Evolutionary conservation across 768 basidiomycete genomes (phyloP), one percentile per base, ranked within the genome.

Genomic region (Lactifluus hygrophoroides): DNA sequence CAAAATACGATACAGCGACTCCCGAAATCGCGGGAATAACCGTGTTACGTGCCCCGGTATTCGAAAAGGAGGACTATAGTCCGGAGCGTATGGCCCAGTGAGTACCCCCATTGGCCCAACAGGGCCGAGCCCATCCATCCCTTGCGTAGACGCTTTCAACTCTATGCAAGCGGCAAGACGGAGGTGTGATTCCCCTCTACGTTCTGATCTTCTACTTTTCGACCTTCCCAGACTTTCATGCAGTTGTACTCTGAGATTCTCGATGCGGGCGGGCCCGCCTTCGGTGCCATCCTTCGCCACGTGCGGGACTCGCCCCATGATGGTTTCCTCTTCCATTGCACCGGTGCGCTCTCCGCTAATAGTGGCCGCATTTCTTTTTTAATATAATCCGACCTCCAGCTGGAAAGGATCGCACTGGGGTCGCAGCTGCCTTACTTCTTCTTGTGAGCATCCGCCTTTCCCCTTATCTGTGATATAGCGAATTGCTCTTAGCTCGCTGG

Each of bases 11-110:
- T 52, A 69, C 80, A 4, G 85, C 86, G 11, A 72, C 79, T 51
- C 88, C 88, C 46, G 61, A 68, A 14, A 83, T 91, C 57, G 79
- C 82, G 27, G 85, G 82, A 6, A 76, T 90, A 23, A 75, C 81
- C 37, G 69, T 89, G 52, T 46, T 82, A 16, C 83, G 78, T 54
- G 72, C 74, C 14, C 88, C 89, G 0, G 85, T 90, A 7, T 80
- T 80, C 60, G 73, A 78, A 65, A 81, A 73, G 46, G 84, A 84
- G 67, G 89, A 91, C 67, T 90, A 90, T 69, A 89, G 87, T 68
- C 88, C 88, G 21, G 85, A 90, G 70, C 81, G 77, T 72, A 86
- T 91, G 81, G 85, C 89, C 65, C 86, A 81, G 88, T 90, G 73
- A 73, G 87, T 83, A 72, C 75, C 75, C 77, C 73, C 47, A 38